Evolutionary conservation across 768 basidiomycete species (phyloP), one percentile per base, ranked within the genome.

Genomic region (Leccinum aurantiacum): DNA sequence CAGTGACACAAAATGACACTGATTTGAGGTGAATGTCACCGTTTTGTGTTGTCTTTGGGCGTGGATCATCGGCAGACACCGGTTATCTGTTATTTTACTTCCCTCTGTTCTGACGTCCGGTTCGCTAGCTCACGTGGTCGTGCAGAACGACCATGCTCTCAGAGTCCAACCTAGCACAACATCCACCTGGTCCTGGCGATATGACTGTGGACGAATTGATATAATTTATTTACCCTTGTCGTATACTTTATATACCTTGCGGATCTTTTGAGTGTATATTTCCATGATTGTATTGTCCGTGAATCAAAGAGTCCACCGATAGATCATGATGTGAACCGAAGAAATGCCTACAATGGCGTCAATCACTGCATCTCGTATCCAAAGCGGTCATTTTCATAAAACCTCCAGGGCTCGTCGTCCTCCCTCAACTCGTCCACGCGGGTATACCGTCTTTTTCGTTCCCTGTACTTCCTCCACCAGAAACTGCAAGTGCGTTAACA

Each of bases 161-260:
- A 56, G 14, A 65, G 56, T 46, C 61, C 59, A 25, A 66, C 57
- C 38, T 61, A 53, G 56, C 69, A 52, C 56, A 78, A 24, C 69
- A 71, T 53, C 67, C 77, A 35, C 71, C 75, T 11, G 77, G 74
- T 44, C 71, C 74, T n/a, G 77, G 72, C 5, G 81, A 83, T 72
- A 80, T 84, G 80, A 83, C 81, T 1, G 56, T 82, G 59, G 82
- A 84, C 31, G 83, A 84, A 62, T 60, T 77, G 61, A 77, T 53
- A 54, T 78, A 61, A 66, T 59, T 46, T 46, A 33, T 61, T 50
- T 56, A 53, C 17, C 38, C 48, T 6, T 13, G 13, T 2, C 56
- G 17, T 46, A 44, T 63, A 57, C 66, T 56, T 22, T 61, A 71
- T 65, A 19, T 69, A 38, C 15, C 6, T 17, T 17, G 37, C 37